Percentiles rank a stretch among this genome's conserved stretches.
phyloP scores from a whole-genome alignment of 73 alveolate species.

The Vitrella brassicaformis region DNA sequence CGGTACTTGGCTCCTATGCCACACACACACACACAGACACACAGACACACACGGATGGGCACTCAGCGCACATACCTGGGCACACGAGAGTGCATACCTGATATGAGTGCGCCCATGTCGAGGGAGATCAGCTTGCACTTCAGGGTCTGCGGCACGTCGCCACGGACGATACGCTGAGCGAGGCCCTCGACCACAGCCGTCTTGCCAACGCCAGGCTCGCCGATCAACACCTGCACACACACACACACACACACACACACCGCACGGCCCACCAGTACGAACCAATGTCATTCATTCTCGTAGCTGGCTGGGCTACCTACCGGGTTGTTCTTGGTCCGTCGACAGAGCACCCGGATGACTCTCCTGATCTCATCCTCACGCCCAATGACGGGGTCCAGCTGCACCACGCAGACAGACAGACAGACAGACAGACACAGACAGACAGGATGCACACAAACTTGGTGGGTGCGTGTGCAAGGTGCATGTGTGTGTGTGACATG shows the following conservation, averaged over 20 bases:
- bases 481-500: background rate
- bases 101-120: conserved; percentile 25
- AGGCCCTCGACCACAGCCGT: conserved; percentile 33
- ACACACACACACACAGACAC: too few species aligned
- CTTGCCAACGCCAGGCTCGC: conserved; percentile 2
- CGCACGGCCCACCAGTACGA: too few species aligned
- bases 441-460: too few species aligned
- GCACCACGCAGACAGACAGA: too few species aligned
- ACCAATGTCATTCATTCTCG: too few species aligned
- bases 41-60: too few species aligned
- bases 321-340: conserved; percentile 38
- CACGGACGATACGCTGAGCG: conserved; percentile 25
- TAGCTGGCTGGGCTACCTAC: too few species aligned
- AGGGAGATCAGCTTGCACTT: conserved; percentile 19
- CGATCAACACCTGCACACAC: conserved; percentile 14
- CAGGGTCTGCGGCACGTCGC: conserved; percentile 24
- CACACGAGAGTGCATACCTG: too few species aligned
- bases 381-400: conserved; percentile 36
- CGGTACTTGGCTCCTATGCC: conserved; percentile 36
- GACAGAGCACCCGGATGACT: conserved; percentile 19
- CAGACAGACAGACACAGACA: too few species aligned
- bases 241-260: too few species aligned
- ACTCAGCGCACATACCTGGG: too few species aligned
- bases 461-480: too few species aligned
- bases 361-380: conserved; percentile 39